phyloP scores from a whole-genome alignment of 1,284 basidiomycete species.

The Xerocomus minutiporus region DNA sequence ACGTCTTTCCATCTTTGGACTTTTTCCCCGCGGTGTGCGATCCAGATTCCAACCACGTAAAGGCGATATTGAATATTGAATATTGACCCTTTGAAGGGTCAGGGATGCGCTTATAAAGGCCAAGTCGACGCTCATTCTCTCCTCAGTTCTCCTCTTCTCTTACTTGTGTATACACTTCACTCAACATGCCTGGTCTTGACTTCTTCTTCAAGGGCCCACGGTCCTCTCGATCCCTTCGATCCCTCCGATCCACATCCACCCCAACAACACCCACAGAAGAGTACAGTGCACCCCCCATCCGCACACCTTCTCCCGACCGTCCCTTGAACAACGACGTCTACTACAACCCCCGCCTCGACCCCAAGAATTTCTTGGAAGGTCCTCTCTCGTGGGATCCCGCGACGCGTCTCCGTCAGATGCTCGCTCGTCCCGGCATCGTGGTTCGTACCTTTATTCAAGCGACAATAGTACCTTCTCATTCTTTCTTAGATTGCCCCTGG shows the following conservation, averaged over 20 bases:
- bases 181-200: slow-evolving; percentile 43
- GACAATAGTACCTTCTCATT: background rate
- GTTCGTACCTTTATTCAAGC: slow-evolving; percentile 38
- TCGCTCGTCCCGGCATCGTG: slow-evolving; percentile 71
- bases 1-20: background rate
- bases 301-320: slow-evolving; percentile 13
- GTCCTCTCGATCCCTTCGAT: slow-evolving; percentile 18
- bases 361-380: slow-evolving; percentile 64
- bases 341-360: slow-evolving; percentile 50
- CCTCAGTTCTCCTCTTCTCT: slow-evolving; percentile 1
- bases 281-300: background rate
- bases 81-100: background rate
- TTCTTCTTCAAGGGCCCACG: slow-evolving; percentile 23
- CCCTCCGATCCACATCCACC: background rate
- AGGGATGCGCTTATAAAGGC: slow-evolving; percentile 20
- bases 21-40: background rate
- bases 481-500: slow-evolving; percentile 60
- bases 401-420: slow-evolving; percentile 71
- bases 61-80: background rate
- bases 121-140: background rate
- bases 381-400: slow-evolving; percentile 62
- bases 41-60: background rate
- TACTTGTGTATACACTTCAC: slow-evolving; percentile 23
- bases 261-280: slow-evolving; percentile 7
- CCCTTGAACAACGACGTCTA: slow-evolving; percentile 20